Conservation (phyloP, 768 basidiomycete genomes). For the Suillus lakei region DNA sequence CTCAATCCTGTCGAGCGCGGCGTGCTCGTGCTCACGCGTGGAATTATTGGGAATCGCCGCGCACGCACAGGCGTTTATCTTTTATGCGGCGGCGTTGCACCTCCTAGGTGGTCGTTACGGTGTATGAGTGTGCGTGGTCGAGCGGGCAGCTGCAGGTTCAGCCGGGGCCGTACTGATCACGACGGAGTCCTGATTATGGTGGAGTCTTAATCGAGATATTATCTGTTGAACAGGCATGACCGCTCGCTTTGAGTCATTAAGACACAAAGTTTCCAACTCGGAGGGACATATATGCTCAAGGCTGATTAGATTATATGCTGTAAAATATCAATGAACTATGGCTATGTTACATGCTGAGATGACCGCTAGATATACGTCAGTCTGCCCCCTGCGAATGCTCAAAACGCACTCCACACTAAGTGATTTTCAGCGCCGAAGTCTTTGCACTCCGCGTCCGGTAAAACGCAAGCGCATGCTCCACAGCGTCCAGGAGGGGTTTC, state of each 20-base stretch:
- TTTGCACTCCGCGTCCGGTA: conserved; percentile 46
- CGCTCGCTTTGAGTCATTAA: background rate
- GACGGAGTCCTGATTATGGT: background rate
- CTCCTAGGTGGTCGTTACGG: conserved; percentile 80
- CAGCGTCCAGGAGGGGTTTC: conserved; percentile 74
- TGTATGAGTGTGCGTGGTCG: conserved; percentile 71
- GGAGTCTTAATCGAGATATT: background rate
- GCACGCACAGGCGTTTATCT: conserved; percentile 88
- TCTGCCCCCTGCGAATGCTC: background rate
- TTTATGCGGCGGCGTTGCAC: conserved; percentile 84
- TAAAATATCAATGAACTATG: conserved; percentile 10
- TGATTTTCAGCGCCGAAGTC: conserved; percentile 13
- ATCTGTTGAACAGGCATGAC: background rate
- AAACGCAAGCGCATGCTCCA: conserved; percentile 72
- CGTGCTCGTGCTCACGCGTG: conserved; percentile 82
- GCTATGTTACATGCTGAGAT: conserved; percentile 6
- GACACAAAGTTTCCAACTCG: background rate
- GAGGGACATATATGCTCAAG: background rate
- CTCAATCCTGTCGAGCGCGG: conserved; percentile 92
- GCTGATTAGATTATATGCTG: conserved; percentile 9
- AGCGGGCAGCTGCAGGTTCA: conserved; percentile 56
- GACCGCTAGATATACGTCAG: background rate
- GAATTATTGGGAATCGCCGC: conserved; percentile 87
- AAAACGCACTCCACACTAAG: too few species aligned
- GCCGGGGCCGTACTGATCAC: conserved; percentile 45